Base-by-base conservation (phyloP, 2,329 filamentous ascomycete genomes). In the Scytalidium lignicola region DNA sequence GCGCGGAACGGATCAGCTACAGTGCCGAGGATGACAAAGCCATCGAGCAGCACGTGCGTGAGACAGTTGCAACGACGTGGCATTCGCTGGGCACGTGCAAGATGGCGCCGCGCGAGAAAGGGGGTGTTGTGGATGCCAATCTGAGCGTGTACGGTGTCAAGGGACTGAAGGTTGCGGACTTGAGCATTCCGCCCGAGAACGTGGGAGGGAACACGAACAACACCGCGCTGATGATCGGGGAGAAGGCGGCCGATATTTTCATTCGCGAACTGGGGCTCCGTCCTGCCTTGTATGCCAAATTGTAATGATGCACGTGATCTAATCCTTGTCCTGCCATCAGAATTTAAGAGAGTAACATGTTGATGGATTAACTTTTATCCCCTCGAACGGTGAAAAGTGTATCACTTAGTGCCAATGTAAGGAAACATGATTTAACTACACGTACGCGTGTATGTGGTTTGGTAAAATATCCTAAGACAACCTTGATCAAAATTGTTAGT, bases 201-300 rank as follows among this genome's bases (percentile, higher is more conserved):
- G 67, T 73, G 2, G 70, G 65, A 12, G 69, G 65, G 0, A 72
- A 73, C 40, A 72, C 70, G 1, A 67, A 67, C 20, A 69, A 70
- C 17, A 71, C 68, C 3, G 69, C 70, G 2, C 58, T 72, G 46
- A 61, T 64, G 21, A 58, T 69, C 37, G 66, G 66, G 2, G 66
- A 69, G 52, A 64, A 63, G 55, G 66, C 65, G 8, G 66, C 66
- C 39, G 62, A 62, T 51, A 59, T 68, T 22, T 60, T 71, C 46
- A 59, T 62, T 22, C 57, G 59, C 45, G 66, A 68, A 47, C 50
- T 71, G 42, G 65, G 64, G 0, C 51, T 64, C n/a, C n/a, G n/a
- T n/a, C n/a, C n/a, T n/a, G n/a, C n/a, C n/a, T n/a, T n/a, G n/a
- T n/a, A n/a, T n/a, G n/a, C n/a, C n/a, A n/a, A n/a, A n/a, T n/a